Percentiles rank a stretch among this genome's conserved stretches.
These are phyloP conservation scores for Rhodomyrtus psidioides DNA, from an alignment of 441 rosid species.

Conservation along the genomic window DNA sequence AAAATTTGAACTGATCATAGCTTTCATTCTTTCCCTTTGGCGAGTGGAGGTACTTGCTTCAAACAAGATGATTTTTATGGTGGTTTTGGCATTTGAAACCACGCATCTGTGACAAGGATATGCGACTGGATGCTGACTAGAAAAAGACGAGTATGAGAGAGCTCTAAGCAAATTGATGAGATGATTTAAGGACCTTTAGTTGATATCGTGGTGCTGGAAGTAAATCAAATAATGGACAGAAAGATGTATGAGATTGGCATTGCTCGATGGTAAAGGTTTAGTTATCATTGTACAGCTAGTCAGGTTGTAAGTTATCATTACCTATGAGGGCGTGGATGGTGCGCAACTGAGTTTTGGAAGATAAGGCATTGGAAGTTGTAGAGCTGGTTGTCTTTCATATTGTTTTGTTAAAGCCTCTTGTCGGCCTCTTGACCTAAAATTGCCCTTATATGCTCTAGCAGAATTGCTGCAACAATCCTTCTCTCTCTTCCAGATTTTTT, in stretches of 20 bases:
- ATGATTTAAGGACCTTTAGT: not conserved
- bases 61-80: not conserved
- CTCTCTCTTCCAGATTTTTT: not conserved
- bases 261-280: not conserved
- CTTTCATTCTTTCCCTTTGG: not conserved
- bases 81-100: not conserved
- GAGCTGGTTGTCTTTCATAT: constrained; percentile 11
- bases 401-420: not conserved
- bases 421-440: not conserved
- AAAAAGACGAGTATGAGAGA: not conserved
- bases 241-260: not conserved
- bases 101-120: not conserved
- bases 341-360: not conserved
- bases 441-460: not conserved
- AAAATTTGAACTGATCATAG: not conserved
- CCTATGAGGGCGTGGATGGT: not conserved
- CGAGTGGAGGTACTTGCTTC: not conserved
- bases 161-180: not conserved
- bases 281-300: not conserved
- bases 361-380: constrained; percentile 13
- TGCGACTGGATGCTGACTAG: not conserved
- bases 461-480: not conserved
- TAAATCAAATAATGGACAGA: not conserved
- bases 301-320: not conserved
- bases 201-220: not conserved